A percentile compares a stretch with the other conserved stretches of the same genome.
phyloP scores from a whole-genome alignment of 495 filamentous ascomycete genomes.

The Lepidopterella palustris region DNA sequence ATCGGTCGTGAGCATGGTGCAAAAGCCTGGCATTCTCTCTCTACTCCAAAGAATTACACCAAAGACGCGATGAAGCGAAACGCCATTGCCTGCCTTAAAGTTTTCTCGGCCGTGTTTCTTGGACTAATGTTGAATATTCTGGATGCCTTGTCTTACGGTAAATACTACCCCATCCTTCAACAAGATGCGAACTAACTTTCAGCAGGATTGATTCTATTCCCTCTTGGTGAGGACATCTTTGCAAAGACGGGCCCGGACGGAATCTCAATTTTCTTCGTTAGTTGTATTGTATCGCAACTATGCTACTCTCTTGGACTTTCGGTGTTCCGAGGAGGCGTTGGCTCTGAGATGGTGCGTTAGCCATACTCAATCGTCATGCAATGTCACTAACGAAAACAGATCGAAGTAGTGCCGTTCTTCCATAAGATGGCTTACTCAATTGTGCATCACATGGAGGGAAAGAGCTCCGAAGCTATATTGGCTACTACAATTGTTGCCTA shows the following conservation, averaged over 20 bases:
- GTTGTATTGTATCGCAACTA: conserved; percentile 88
- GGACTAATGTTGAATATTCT: conserved; percentile 87
- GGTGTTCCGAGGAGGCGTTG: conserved; percentile 84
- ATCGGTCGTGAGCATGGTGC: conserved; percentile 11
- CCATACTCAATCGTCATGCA: not conserved
- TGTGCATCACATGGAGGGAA: conserved; percentile 65
- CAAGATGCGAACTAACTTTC: not conserved
- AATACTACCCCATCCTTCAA: conserved; percentile 37
- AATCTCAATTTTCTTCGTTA: conserved; percentile 98
- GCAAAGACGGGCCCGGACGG: conserved; percentile 78
- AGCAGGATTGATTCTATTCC: conserved; percentile 73
- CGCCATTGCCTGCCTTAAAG: conserved; percentile 54
- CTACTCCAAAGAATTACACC: conserved; percentile 68
- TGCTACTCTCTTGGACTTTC: conserved; percentile 83
- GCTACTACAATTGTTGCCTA: conserved; percentile 90
- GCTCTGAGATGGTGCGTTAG: conserved; percentile 67
- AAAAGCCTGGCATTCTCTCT: conserved; percentile 11
- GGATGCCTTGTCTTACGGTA: conserved; percentile 83
- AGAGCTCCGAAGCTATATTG: conserved; percentile 75
- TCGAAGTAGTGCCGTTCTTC: conserved; percentile 96
- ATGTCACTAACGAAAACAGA: conserved; percentile 40
- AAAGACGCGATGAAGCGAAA: conserved; percentile 55
- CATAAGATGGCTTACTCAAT: conserved; percentile 95
- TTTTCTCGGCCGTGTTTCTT: conserved; percentile 78
- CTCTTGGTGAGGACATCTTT: conserved; percentile 78